Evolutionary conservation across 108 stramenopile genomes (phyloP).

Genomic region (Halocafeteria seosinensis): DNA sequence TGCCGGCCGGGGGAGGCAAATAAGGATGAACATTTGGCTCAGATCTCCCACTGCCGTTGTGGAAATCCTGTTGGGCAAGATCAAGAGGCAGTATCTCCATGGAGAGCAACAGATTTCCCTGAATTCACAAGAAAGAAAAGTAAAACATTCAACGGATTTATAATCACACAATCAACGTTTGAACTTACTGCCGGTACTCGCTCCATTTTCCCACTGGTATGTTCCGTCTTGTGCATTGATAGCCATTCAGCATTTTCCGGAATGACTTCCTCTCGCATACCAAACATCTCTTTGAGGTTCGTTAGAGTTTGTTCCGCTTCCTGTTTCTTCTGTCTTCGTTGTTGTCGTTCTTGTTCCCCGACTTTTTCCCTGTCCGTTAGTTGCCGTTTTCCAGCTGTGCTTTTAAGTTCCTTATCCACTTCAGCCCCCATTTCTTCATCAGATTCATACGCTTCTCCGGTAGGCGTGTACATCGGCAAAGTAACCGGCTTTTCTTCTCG

Average conservation of each 20-base stretch:
- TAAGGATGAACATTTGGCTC: conserved; percentile 37
- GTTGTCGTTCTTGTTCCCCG: background rate
- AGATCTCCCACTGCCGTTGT: conserved; percentile 21
- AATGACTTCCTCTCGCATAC: background rate
- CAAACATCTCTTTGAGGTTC: conserved; percentile 1
- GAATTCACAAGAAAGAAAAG: no score
- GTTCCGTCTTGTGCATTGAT: conserved; percentile 10
- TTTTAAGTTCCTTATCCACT: background rate
- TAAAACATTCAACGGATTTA: no score
- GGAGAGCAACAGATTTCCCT: conserved; percentile 7
- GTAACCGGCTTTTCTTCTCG: background rate
- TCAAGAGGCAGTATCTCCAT: conserved; percentile 26
- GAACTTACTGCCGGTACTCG: no score
- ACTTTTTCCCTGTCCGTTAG: background rate
- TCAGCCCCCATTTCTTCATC: conserved; percentile 8
- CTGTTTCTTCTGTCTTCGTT: background rate
- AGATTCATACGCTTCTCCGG: background rate
- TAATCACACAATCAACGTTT: no score
- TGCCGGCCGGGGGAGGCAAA: conserved; percentile 29
- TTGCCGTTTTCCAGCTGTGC: background rate
- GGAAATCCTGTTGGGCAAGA: conserved; percentile 15
- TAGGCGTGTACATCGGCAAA: background rate
- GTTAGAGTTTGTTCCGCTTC: background rate
- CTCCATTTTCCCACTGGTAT: background rate
- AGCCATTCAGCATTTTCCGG: conserved; percentile 18